Evolutionary conservation across 805 yeast genomes (phyloP).

Genomic region (Saccharomycopsis sp.): DNA sequence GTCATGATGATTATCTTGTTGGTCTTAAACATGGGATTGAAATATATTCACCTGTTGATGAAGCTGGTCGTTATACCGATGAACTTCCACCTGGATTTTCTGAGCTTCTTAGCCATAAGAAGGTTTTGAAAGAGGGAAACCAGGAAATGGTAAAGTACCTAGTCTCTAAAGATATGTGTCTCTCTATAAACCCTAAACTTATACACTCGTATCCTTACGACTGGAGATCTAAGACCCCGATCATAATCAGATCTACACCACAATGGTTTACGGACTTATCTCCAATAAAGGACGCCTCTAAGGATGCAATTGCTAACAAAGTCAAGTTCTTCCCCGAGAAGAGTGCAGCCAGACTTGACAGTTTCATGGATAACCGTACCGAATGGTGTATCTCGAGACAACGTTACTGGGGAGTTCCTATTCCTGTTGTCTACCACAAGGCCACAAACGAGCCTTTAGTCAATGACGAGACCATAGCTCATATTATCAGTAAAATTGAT

Average conservation of each 20-base stretch:
- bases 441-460: conserved; percentile 59
- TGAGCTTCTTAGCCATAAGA: conserved; percentile 42
- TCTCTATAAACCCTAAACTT: conserved; percentile 43
- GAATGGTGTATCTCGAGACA: conserved; percentile 99
- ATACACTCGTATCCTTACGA: conserved; percentile 91
- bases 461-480: conserved; percentile 47
- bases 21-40: conserved; percentile 52
- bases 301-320: conserved; percentile 42
- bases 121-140: conserved; percentile 60
- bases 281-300: conserved; percentile 57
- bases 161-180: conserved; percentile 38
- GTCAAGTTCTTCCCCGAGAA: conserved; percentile 71
- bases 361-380: conserved; percentile 63
- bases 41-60: conserved; percentile 75
- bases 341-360: conserved; percentile 62
- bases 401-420: conserved; percentile 97
- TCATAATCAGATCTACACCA: conserved; percentile 90
- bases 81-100: conserved; percentile 43
- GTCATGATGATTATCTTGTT: conserved; percentile 81
- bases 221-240: conserved; percentile 95
- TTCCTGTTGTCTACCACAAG: conserved; percentile 70
- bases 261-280: conserved; percentile 95
- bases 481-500: conserved; percentile 50
- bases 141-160: conserved; percentile 39
- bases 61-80: conserved; percentile 56